Evolutionary conservation across 768 basidiomycete species (phyloP).

Genomic region (Psilocybe cyanescens): DNA sequence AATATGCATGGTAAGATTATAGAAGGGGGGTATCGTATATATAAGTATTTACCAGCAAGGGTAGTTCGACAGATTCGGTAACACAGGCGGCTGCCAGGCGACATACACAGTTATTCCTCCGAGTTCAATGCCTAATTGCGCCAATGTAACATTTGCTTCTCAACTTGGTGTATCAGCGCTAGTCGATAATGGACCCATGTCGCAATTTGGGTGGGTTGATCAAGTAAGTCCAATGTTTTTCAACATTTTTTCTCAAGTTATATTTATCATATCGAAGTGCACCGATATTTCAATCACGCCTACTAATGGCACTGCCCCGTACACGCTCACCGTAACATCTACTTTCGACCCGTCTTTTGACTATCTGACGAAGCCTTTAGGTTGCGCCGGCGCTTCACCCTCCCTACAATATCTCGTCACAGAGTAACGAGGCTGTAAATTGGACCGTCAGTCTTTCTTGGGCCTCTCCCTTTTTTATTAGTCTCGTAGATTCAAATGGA

Average conservation of each 20-base stretch:
- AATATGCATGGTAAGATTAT: slow-evolving; percentile 63
- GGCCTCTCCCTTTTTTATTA: slow-evolving; percentile 60
- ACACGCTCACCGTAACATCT: slow-evolving; percentile 50
- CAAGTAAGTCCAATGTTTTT: slow-evolving; percentile 39
- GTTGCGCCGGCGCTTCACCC: slow-evolving; percentile 64
- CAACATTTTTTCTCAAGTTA: background rate
- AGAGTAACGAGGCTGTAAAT: slow-evolving; percentile 45
- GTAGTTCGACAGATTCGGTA: slow-evolving; percentile 60
- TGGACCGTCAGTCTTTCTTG: slow-evolving; percentile 62
- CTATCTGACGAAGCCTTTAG: slow-evolving; percentile 30
- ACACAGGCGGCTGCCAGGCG: slow-evolving; percentile 64
- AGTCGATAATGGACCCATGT: slow-evolving; percentile 53
- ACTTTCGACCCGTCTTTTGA: background rate
- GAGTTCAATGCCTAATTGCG: slow-evolving; percentile 44
- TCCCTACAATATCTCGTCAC: slow-evolving; percentile 57
- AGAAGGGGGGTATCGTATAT: background rate
- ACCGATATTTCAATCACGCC: slow-evolving; percentile 58
- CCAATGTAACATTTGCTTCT: slow-evolving; percentile 51
- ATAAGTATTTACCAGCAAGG: background rate
- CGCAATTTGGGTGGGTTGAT: slow-evolving; percentile 62
- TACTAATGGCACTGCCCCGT: slow-evolving; percentile 63
- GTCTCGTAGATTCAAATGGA: slow-evolving; percentile 53
- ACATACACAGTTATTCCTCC: slow-evolving; percentile 59
- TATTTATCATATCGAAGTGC: slow-evolving; percentile 41
- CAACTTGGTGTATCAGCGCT: slow-evolving; percentile 48